Evolutionary conservation across 2,329 filamentous ascomycete genomes (phyloP).

Genomic region (Xylaria multiplex): DNA sequence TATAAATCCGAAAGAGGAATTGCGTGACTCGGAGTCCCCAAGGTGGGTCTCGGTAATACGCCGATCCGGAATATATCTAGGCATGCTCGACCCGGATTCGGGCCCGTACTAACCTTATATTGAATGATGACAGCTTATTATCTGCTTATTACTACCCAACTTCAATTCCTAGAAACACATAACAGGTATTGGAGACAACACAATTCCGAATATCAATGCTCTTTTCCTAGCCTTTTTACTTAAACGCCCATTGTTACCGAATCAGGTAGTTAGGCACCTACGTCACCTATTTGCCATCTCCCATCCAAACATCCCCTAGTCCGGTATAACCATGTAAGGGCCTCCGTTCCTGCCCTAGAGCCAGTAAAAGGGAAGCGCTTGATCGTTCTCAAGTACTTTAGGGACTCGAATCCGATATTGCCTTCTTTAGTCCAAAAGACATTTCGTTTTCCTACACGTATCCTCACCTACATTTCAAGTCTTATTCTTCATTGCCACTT

Average conservation of each 20-base stretch:
- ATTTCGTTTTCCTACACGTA: not conserved
- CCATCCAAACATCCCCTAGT: not conserved
- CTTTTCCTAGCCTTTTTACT: not conserved
- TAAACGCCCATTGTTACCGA: not conserved
- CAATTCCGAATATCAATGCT: not conserved
- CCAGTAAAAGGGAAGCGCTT: not conserved
- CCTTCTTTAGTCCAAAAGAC: not conserved
- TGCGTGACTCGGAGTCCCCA: conserved; percentile 9
- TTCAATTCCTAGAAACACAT: not conserved
- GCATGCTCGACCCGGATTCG: conserved; percentile 20
- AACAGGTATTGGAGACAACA: no score
- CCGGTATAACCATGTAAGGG: not conserved
- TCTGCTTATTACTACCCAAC: not conserved
- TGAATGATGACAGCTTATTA: not conserved
- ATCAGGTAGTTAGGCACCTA: not conserved
- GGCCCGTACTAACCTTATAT: conserved; percentile 5
- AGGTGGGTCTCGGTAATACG: conserved; percentile 18
- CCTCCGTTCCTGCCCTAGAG: conserved; percentile 6
- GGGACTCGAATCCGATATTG: not conserved
- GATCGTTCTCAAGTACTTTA: not conserved
- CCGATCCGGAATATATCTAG: conserved; percentile 23
- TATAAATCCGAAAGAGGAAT: conserved; percentile 10
- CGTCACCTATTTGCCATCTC: not conserved
- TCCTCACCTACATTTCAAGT: not conserved
- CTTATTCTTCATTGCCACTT: not conserved